phyloP scores from a whole-genome alignment of 352 stramenopile genomes.

The Phytophthora niederhauseri region DNA sequence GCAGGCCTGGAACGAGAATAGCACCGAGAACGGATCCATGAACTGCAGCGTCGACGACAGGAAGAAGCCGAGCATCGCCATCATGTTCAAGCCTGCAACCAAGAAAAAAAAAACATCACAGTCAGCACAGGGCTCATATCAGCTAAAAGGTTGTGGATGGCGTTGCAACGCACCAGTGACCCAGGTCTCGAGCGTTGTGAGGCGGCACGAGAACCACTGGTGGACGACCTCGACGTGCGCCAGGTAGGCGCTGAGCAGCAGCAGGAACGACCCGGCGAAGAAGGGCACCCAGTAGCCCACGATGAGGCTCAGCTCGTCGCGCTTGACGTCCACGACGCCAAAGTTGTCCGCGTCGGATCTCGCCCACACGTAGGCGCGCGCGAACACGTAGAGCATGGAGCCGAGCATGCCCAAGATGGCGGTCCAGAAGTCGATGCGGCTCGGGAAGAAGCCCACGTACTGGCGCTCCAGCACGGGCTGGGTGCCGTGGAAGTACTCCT shows the following conservation, averaged over 20 bases:
- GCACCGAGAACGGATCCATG: constrained; percentile 79
- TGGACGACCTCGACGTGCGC: constrained; percentile 85
- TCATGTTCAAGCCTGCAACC: constrained; percentile 57
- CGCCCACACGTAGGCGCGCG: constrained; percentile 61
- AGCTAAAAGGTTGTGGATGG: constrained; percentile 2
- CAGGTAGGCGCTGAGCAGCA: constrained; percentile 79
- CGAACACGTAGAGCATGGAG: constrained; percentile 65
- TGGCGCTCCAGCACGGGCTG: constrained; percentile 71
- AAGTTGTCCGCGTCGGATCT: constrained; percentile 66
- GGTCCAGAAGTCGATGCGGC: constrained; percentile 86
- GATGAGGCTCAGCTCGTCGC: constrained; percentile 68
- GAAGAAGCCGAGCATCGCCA: constrained; percentile 75
- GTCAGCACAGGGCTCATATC: constrained; percentile 21
- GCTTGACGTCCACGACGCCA: constrained; percentile 75
- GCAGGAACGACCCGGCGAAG: constrained; percentile 80
- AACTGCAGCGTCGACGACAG: constrained; percentile 83
- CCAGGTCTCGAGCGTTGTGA: constrained; percentile 58
- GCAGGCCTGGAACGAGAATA: constrained; percentile 78
- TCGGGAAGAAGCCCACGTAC: constrained; percentile 80
- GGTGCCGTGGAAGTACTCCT: constrained; percentile 84
- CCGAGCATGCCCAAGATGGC: constrained; percentile 65
- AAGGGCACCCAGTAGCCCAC: constrained; percentile 84
- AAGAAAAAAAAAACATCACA: neutral
- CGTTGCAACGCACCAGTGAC: constrained; percentile 47
- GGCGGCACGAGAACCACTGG: constrained; percentile 80